phyloP scores from a whole-genome alignment of 495 filamentous ascomycete species.

The Hypoxylon lenormandii region DNA sequence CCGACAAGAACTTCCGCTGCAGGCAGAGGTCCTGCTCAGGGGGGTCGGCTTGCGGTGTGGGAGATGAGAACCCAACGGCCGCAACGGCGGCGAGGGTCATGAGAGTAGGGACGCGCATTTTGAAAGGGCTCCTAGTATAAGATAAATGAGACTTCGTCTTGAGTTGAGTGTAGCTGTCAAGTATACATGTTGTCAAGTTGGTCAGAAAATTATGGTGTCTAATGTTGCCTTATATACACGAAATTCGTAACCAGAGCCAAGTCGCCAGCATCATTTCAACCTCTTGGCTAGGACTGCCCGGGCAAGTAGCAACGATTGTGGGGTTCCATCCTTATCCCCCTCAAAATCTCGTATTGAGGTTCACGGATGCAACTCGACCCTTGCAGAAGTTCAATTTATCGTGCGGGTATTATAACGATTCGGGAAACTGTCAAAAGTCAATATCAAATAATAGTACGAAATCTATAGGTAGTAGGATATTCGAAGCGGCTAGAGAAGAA shows the following conservation, averaged over 20 bases:
- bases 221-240: constrained; percentile 40
- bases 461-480: constrained; percentile 4
- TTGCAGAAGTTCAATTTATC: constrained; percentile 8
- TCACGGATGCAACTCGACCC: constrained; percentile 27
- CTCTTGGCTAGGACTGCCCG: constrained; percentile 16
- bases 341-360: constrained; percentile 38
- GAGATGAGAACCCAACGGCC: constrained; percentile 12
- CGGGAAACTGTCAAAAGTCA: constrained; percentile 11
- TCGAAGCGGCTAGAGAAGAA: constrained; percentile 60
- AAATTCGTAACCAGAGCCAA: background rate
- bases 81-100: constrained; percentile 24
- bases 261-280: constrained; percentile 23
- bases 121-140: constrained; percentile 13
- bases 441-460: constrained; percentile 2
- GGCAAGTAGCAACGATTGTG: constrained; percentile 35
- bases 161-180: no score
- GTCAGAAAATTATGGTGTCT: no score
- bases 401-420: constrained; percentile 9
- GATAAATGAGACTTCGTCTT: background rate
- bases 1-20: constrained; percentile 29
- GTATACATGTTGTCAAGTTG: no score
- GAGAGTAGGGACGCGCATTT: constrained; percentile 33
- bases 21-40: constrained; percentile 37
- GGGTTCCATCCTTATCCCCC: constrained; percentile 23
- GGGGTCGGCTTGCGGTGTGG: constrained; percentile 24